Evolutionary conservation across 2,329 filamentous ascomycete genomes (phyloP).

Genomic region (Scytalidium sp.): DNA sequence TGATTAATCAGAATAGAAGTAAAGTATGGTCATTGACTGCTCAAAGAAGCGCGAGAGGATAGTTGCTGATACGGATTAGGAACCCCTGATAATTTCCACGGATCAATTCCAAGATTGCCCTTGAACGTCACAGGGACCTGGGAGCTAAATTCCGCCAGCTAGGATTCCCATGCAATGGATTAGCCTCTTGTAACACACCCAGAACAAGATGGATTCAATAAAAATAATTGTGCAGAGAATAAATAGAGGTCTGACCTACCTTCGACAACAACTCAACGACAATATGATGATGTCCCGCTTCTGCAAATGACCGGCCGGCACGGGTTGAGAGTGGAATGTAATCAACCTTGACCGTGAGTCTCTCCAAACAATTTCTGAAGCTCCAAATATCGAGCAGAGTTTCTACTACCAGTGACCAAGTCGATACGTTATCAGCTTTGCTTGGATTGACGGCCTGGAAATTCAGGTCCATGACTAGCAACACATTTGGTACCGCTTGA

Average conservation of each 20-base stretch:
- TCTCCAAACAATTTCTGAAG: slow-evolving; percentile 9
- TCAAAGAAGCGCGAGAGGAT: background rate
- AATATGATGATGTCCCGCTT: slow-evolving; percentile 3
- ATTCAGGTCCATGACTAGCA: slow-evolving; percentile 11
- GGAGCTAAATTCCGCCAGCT: background rate
- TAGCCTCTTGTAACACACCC: slow-evolving; percentile 2
- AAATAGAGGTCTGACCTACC: background rate
- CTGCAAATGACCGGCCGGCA: slow-evolving; percentile 8
- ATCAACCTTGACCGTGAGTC: slow-evolving; percentile 4
- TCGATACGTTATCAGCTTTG: background rate
- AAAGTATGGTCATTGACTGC: too few relatives aligned
- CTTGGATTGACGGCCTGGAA: background rate
- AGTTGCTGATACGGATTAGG: background rate
- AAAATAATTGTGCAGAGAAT: too few relatives aligned
- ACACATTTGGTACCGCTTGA: slow-evolving; percentile 13
- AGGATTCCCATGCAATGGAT: too few relatives aligned
- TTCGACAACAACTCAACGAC: slow-evolving; percentile 6
- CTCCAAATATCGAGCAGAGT: slow-evolving; percentile 15
- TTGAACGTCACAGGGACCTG: background rate
- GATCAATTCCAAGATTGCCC: background rate
- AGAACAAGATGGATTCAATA: background rate
- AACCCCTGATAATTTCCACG: background rate
- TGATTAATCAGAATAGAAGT: too few relatives aligned
- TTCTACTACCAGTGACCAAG: slow-evolving; percentile 11
- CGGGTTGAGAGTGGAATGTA: slow-evolving; percentile 4